phyloP scores from a whole-genome alignment of 176 grass and related monocot genomes.

The Paspalum vaginatum region DNA sequence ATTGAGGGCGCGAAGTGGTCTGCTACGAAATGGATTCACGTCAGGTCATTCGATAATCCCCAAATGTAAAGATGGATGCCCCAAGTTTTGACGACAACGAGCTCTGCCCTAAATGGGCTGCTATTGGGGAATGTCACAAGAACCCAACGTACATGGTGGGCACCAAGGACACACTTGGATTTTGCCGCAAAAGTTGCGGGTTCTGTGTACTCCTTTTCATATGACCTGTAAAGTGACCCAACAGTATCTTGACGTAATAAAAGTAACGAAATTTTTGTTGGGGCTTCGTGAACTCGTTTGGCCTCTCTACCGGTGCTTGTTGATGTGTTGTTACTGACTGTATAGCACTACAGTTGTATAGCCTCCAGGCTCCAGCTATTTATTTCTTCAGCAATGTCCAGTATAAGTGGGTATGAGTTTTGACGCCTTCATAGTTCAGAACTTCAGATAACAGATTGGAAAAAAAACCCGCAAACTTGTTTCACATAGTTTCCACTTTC shows the following conservation, averaged over 20 bases:
- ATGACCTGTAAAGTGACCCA: background rate
- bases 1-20: conserved; percentile 84
- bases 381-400: background rate
- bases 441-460: no score
- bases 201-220: conserved; percentile 33
- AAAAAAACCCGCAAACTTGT: no score
- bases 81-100: conserved; percentile 45
- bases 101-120: conserved; percentile 54
- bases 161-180: conserved; percentile 40
- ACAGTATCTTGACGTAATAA: background rate
- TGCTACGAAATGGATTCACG: conserved; percentile 83
- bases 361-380: no score
- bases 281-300: background rate
- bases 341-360: background rate
- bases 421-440: background rate
- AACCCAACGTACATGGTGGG: conserved; percentile 68
- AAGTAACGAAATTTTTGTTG: background rate
- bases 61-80: background rate
- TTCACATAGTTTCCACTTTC: no score
- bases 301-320: no score
- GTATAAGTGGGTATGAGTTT: background rate
- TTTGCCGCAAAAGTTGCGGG: conserved; percentile 65
- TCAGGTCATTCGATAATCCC: conserved; percentile 63
- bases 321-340: background rate
- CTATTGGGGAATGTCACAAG: conserved; percentile 49